Conservation (phyloP, 495 filamentous ascomycete genomes). For the Aspergillus sparsus region DNA sequence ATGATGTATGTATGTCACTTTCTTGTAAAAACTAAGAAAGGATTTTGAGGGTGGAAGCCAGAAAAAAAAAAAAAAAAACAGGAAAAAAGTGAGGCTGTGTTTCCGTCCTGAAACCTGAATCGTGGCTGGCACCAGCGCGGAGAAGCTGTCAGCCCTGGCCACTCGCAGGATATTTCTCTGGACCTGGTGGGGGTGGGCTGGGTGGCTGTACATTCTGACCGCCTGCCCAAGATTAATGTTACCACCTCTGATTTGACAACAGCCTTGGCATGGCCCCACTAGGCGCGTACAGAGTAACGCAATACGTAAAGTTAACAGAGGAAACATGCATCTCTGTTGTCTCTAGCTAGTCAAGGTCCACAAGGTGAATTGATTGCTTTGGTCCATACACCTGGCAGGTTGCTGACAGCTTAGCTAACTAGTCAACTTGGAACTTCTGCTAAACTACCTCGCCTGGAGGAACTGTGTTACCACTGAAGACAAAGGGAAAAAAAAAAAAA, state of each 20-base stretch:
- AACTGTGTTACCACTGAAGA: too few relatives aligned
- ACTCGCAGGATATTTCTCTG: constrained; percentile 2
- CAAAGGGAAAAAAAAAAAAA: too few relatives aligned
- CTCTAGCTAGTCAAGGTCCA: too few relatives aligned
- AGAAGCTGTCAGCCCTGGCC: constrained; percentile 12
- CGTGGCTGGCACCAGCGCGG: constrained; percentile 30
- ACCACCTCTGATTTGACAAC: constrained; percentile 2
- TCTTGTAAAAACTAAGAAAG: not conserved
- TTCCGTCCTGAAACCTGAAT: constrained; percentile 20
- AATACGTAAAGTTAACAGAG: too few relatives aligned
- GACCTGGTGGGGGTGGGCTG: constrained; percentile 1
- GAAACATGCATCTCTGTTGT: too few relatives aligned
- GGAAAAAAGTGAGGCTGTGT: constrained; percentile 38
- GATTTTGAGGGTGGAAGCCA: constrained; percentile 7
- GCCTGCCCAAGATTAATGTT: constrained; percentile 11
- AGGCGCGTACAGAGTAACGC: not conserved
- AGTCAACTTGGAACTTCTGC: too few relatives aligned
- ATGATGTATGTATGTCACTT: not conserved
- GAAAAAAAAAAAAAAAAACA: not conserved
- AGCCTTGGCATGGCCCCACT: not conserved
- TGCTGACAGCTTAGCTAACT: too few relatives aligned
- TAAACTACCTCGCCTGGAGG: too few relatives aligned
- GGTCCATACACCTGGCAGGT: too few relatives aligned
- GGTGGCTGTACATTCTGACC: constrained; percentile 22
- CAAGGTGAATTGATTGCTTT: too few relatives aligned